Evolutionary conservation across 345 rosid species (phyloP).

Genomic region (Eucalyptus grandis): DNA sequence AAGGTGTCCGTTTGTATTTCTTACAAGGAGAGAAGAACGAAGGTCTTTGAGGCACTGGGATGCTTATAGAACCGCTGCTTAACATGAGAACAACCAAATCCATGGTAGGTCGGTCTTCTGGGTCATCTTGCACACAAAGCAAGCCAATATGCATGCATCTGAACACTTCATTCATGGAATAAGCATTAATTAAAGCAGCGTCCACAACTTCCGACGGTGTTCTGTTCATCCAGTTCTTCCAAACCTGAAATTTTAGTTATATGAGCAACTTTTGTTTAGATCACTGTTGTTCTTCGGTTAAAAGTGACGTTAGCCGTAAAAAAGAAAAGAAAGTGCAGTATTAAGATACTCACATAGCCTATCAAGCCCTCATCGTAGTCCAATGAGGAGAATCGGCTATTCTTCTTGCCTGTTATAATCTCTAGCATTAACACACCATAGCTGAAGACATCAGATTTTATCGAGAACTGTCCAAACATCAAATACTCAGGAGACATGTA

Average conservation of each 20-base stretch:
- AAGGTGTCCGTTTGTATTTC: background rate
- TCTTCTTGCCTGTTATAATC: conserved; percentile 8
- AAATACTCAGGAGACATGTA: conserved; percentile 17
- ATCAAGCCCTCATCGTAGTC: background rate
- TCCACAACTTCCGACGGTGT: conserved; percentile 6
- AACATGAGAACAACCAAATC: conserved; percentile 11
- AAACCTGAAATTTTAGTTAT: background rate
- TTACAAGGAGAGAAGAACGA: background rate
- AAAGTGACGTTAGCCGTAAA: background rate
- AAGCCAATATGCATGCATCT: conserved; percentile 16
- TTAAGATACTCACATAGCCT: background rate
- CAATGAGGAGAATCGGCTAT: background rate
- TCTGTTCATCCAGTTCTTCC: conserved; percentile 18
- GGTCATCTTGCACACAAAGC: conserved; percentile 15
- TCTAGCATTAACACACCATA: conserved; percentile 11
- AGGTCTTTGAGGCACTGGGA: conserved; percentile 5
- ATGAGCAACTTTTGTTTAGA: background rate
- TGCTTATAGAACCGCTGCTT: background rate
- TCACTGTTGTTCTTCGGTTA: background rate
- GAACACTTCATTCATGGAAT: background rate
- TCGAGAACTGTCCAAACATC: conserved; percentile 5
- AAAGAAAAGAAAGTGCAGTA: background rate
- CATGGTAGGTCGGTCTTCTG: conserved; percentile 12
- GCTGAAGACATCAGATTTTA: conserved; percentile 11
- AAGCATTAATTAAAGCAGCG: background rate